Conservation (phyloP, 78 protist genomes). For the Isochrysis galbana region DNA sequence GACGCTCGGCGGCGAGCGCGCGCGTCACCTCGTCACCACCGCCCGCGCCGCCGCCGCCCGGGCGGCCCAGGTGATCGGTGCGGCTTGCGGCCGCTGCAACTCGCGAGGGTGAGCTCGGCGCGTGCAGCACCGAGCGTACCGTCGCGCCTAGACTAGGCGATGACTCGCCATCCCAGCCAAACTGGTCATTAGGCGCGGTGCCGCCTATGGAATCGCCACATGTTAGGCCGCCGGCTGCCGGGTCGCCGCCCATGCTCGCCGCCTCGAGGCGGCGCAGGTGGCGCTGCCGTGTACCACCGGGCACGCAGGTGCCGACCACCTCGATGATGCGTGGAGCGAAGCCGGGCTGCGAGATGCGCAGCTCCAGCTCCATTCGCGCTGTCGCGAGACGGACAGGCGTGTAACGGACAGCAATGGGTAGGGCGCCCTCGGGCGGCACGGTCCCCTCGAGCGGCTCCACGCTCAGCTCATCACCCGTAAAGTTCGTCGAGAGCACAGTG, state of each 20-base stretch:
- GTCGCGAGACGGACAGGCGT: neutral
- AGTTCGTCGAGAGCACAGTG: too few relatives aligned
- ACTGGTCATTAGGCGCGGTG: too few relatives aligned
- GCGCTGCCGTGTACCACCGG: neutral
- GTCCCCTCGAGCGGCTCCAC: conserved; percentile 7
- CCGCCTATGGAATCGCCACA: too few relatives aligned
- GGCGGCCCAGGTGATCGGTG: neutral
- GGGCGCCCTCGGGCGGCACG: conserved; percentile 10
- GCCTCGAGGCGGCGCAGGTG: too few relatives aligned
- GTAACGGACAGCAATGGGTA: neutral
- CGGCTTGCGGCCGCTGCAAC: neutral
- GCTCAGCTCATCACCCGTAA: neutral
- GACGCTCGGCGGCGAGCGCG: neutral
- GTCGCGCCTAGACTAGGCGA: too few relatives aligned
- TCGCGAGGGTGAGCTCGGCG: too few relatives aligned
- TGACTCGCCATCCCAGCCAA: too few relatives aligned
- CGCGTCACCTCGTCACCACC: neutral
- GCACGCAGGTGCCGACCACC: neutral
- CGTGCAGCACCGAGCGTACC: too few relatives aligned
- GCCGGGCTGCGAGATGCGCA: conserved; percentile 25
- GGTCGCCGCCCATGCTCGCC: too few relatives aligned
- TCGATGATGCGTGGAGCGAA: neutral
- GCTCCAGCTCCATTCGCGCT: neutral
- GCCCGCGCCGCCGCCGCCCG: neutral
- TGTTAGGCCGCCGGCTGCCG: too few relatives aligned